Evolutionary conservation across 2,329 filamentous ascomycete species (phyloP).

Genomic region (Colletotrichum sublineola): DNA sequence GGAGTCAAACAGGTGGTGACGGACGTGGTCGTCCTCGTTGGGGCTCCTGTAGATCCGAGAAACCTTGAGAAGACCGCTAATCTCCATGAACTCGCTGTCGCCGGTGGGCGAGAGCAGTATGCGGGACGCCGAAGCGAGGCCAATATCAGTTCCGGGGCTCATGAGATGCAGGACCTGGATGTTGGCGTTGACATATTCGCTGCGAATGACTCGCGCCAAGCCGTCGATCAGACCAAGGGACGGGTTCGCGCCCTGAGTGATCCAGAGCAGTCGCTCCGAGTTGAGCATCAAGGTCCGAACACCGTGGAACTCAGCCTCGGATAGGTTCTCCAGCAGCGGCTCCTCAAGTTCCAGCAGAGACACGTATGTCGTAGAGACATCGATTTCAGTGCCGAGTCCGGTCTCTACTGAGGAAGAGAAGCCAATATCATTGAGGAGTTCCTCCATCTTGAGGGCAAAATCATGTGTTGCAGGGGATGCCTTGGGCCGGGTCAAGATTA

Average conservation of each 20-base stretch:
- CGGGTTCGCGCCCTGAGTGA: not conserved
- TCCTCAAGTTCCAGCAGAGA: not conserved
- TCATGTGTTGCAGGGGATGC: not conserved
- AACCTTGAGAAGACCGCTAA: not conserved
- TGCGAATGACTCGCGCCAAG: not conserved
- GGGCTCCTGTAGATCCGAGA: conserved; percentile 48
- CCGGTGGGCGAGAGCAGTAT: not conserved
- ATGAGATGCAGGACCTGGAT: not conserved
- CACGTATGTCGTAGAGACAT: not conserved
- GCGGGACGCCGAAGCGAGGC: not conserved
- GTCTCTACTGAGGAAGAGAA: too few relatives aligned
- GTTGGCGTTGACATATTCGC: not conserved
- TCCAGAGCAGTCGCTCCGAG: not conserved
- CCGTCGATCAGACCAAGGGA: not conserved
- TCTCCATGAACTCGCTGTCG: conserved; percentile 6
- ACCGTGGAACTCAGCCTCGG: not conserved
- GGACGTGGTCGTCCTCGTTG: conserved; percentile 45
- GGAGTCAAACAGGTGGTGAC: conserved; percentile 44
- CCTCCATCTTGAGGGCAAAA: too few relatives aligned
- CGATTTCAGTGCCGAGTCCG: too few relatives aligned
- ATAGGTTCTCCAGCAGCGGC: not conserved
- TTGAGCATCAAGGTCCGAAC: not conserved
- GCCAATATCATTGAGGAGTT: too few relatives aligned
- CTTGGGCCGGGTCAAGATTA: not conserved
- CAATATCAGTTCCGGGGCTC: not conserved